phyloP scores from a whole-genome alignment of 2,329 filamentous ascomycete species.

The Neoarthrinium moseri region DNA sequence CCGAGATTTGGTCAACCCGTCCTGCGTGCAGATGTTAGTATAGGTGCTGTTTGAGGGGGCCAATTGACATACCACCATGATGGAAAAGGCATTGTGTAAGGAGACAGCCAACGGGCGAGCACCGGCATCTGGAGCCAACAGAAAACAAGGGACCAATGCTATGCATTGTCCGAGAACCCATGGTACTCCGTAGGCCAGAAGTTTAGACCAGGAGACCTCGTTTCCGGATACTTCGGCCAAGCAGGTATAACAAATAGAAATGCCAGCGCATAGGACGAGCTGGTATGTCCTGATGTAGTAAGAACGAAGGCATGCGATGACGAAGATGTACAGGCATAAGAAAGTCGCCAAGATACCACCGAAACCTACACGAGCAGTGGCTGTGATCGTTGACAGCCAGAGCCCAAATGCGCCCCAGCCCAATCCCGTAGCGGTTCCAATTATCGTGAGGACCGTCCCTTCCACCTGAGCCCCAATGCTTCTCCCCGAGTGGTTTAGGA shows the following conservation, averaged over 20 bases:
- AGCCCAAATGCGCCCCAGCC: conserved; percentile 55
- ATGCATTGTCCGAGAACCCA: conserved; percentile 56
- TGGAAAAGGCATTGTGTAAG: conserved; percentile 44
- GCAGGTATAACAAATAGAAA: conserved; percentile 53
- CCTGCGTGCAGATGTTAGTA: conserved; percentile 16
- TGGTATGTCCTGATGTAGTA: conserved; percentile 58
- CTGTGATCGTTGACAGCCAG: conserved; percentile 50
- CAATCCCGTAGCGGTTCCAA: conserved; percentile 52
- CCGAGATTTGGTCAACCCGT: conserved; percentile 30
- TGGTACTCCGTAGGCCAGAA: conserved; percentile 52
- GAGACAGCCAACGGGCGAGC: conserved; percentile 48
- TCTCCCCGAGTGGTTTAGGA: conserved; percentile 57
- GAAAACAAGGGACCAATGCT: conserved; percentile 45
- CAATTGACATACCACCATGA: conserved; percentile 39
- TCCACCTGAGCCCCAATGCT: conserved; percentile 57
- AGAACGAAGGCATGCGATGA: conserved; percentile 51
- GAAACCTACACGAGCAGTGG: conserved; percentile 43
- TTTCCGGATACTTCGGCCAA: conserved; percentile 45
- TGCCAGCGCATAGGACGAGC: conserved; percentile 51
- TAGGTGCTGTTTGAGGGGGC: neutral
- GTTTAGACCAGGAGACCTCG: conserved; percentile 46
- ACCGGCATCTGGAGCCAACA: conserved; percentile 55
- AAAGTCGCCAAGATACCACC: conserved; percentile 57
- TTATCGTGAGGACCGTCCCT: conserved; percentile 49
- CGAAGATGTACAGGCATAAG: conserved; percentile 50